Conservation (phyloP, 163 green algal genomes). For the Chlorella variabilis region DNA sequence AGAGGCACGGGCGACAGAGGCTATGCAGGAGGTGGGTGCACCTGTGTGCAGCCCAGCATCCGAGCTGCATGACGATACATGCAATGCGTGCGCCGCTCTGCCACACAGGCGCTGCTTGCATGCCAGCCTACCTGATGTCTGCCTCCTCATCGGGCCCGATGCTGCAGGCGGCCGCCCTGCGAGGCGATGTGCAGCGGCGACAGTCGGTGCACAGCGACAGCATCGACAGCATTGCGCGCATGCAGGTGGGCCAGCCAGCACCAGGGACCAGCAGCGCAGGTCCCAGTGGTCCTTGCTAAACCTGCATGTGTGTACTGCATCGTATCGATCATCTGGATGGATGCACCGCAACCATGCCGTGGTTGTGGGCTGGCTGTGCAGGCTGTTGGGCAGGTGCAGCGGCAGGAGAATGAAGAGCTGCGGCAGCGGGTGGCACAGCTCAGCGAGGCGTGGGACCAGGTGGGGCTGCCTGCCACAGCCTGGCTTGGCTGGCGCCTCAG, state of each 20-base stretch:
- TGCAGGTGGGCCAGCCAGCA: too few species aligned
- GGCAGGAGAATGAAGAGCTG: conserved; percentile 32
- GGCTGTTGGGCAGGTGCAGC: conserved; percentile 25
- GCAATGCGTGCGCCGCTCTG: too few species aligned
- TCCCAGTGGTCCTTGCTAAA: too few species aligned
- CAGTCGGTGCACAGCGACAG: conserved; percentile 17
- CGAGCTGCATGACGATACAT: too few species aligned
- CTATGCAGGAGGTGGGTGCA: not conserved
- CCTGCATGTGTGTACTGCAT: too few species aligned
- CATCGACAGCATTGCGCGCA: conserved; percentile 11
- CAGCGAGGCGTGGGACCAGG: not conserved
- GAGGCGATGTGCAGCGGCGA: conserved; percentile 15
- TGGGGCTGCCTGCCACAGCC: not conserved
- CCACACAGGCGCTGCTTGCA: too few species aligned
- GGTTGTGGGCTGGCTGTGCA: not conserved
- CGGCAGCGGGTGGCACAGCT: conserved; percentile 14
- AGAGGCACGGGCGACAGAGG: not conserved
- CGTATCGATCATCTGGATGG: too few species aligned
- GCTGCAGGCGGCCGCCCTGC: conserved; percentile 10
- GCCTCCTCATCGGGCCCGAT: not conserved
- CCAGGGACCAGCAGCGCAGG: too few species aligned
- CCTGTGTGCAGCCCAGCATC: not conserved
- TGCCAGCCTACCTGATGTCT: not conserved
- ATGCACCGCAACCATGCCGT: too few species aligned
- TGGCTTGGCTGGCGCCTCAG: not conserved